phyloP scores from a whole-genome alignment of 139 green algal genomes.

The Gonium pectorale region DNA sequence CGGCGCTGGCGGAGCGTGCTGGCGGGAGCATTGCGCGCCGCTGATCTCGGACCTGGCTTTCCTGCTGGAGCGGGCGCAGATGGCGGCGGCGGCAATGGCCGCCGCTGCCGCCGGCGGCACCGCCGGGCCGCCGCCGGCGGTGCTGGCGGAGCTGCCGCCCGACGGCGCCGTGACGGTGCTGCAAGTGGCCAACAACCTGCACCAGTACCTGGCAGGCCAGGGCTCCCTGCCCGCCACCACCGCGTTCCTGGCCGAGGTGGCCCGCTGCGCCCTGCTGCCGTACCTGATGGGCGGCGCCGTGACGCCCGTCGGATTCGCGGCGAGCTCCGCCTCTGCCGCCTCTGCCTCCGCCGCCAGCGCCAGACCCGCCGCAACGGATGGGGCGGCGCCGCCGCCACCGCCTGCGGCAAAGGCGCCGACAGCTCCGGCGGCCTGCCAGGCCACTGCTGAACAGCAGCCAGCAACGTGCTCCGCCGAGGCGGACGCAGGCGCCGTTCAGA shows the following conservation, averaged over 20 bases:
- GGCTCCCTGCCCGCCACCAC: not conserved
- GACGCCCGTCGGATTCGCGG: no score
- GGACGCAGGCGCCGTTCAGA: no score
- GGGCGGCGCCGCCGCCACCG: no score
- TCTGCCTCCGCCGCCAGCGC: no score
- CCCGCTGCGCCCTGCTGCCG: not conserved
- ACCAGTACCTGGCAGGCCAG: not conserved
- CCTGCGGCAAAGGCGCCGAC: not conserved
- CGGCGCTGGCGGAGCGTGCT: not conserved
- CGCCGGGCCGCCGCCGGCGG: not conserved
- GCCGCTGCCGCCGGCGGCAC: not conserved
- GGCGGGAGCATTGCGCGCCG: slow-evolving; percentile 19
- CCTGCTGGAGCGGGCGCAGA: slow-evolving; percentile 16
- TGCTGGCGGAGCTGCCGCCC: not conserved
- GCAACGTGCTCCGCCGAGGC: no score
- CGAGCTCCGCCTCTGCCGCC: no score
- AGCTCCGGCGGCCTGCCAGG: no score
- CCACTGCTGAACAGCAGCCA: no score
- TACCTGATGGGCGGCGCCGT: not conserved
- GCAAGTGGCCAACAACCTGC: slow-evolving; percentile 1
- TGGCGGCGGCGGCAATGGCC: not conserved
- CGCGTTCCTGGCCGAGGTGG: not conserved
- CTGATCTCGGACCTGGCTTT: slow-evolving; percentile 15
- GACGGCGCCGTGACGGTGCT: slow-evolving; percentile 2
- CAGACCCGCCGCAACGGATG: no score